A percentile compares a stretch with the other conserved stretches of the same genome.
Conservation (phyloP, 805 yeast genomes). For the Starmerella davenportii region DNA sequence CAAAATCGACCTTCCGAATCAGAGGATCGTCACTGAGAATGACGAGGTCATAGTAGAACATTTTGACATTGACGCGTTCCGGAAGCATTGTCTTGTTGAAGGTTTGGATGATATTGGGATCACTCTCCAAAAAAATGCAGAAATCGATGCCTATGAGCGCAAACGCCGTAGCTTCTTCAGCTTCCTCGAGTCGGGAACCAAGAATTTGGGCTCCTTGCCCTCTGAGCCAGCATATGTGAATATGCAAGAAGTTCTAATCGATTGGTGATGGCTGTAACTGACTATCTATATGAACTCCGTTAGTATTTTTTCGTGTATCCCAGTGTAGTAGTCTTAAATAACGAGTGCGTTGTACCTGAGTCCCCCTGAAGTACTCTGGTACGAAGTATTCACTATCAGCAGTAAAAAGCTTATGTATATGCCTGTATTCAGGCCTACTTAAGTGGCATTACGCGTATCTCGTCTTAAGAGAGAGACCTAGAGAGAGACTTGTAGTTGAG, state of each 20-base stretch:
- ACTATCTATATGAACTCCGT: no score
- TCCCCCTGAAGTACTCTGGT: no score
- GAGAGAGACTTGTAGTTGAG: no score
- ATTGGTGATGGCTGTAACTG: no score
- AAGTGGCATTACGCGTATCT: no score
- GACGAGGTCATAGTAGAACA: slow-evolving; percentile 62
- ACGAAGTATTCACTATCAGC: no score
- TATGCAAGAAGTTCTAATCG: slow-evolving; percentile 11
- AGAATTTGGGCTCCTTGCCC: slow-evolving; percentile 11
- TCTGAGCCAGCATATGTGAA: slow-evolving; percentile 12
- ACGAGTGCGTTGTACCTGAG: no score
- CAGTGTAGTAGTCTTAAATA: no score
- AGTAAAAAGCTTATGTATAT: no score
- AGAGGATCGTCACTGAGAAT: slow-evolving; percentile 42
- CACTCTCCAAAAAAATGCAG: slow-evolving; percentile 75
- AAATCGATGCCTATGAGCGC: slow-evolving; percentile 55
- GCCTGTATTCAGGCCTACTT: no score
- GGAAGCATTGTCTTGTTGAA: slow-evolving; percentile 85
- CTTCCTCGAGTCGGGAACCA: slow-evolving; percentile 79
- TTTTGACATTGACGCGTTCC: slow-evolving; percentile 77
- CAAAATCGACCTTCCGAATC: slow-evolving; percentile 72
- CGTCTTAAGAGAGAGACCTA: no score
- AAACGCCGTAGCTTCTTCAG: slow-evolving; percentile 65
- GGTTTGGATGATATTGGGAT: slow-evolving; percentile 96
- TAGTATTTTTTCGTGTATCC: no score